Conservation (phyloP, 176 grass and related monocot species). For the Chrysopogon serrulatus region DNA sequence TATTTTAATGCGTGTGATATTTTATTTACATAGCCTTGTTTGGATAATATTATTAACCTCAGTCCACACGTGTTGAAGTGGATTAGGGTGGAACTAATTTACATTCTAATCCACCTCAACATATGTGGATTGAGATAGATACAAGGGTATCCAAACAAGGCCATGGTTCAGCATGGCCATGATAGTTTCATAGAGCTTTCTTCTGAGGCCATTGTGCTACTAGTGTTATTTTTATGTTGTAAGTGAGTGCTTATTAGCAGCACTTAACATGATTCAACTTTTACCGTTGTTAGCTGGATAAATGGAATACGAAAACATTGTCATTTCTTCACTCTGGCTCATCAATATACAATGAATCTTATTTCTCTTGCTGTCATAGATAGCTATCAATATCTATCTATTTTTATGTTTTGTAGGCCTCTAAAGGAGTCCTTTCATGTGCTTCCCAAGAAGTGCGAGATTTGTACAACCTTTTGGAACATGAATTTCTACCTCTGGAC, state of each 20-base stretch:
- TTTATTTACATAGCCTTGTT: too few relatives aligned
- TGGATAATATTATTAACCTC: too few relatives aligned
- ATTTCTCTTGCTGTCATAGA: not conserved
- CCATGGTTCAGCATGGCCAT: not conserved
- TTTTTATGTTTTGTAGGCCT: slow-evolving; percentile 30
- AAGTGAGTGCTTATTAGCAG: not conserved
- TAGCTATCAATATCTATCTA: not conserved
- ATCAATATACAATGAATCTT: not conserved
- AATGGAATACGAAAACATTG: not conserved
- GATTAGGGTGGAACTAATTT: too few relatives aligned
- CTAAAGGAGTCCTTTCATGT: slow-evolving; percentile 90
- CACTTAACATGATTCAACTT: not conserved
- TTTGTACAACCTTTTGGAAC: slow-evolving; percentile 85
- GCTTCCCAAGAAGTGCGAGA: slow-evolving; percentile 98
- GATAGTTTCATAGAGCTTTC: not conserved
- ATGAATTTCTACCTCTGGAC: slow-evolving; percentile 78
- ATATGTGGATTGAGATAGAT: too few relatives aligned
- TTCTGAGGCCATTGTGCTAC: not conserved
- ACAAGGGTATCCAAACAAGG: too few relatives aligned
- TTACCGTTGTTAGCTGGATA: not conserved
- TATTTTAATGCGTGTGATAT: not conserved
- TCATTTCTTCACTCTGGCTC: not conserved
- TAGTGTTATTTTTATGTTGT: not conserved
- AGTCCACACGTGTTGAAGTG: too few relatives aligned
- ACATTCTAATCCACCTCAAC: too few relatives aligned